Conservation (phyloP, 257 asterid genomes). For the Primulina tabacum region DNA sequence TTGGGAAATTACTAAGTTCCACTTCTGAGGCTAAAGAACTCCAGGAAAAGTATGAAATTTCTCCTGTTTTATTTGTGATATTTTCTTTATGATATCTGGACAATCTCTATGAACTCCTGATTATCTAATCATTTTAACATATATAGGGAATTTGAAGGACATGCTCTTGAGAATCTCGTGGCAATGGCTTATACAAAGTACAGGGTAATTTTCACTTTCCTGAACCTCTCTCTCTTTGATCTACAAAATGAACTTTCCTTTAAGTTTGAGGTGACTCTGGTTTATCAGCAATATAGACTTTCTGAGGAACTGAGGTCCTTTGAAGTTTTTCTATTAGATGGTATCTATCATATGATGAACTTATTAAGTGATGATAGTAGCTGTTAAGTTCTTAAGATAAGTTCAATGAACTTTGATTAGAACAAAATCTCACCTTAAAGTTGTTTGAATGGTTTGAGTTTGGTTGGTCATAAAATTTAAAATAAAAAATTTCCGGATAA, state of each 20-base stretch:
- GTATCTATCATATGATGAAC: background rate
- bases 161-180: background rate
- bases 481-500: background rate
- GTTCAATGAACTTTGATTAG: background rate
- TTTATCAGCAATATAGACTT: background rate
- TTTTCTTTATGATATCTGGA: background rate
- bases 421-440: background rate
- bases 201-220: background rate
- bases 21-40: constrained; percentile 33
- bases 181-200: background rate
- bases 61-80: background rate
- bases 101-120: background rate
- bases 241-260: background rate
- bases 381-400: background rate
- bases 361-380: too few relatives aligned
- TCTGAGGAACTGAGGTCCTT: background rate
- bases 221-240: background rate
- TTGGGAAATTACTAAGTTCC: constrained; percentile 32
- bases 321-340: background rate
- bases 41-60: constrained; percentile 32
- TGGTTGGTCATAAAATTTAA: background rate
- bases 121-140: background rate
- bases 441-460: background rate
- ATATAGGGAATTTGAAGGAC: background rate
- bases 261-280: background rate